Evolutionary conservation across 208 protist species (phyloP).

Genomic region (Acanthamoeba castellanii): DNA sequence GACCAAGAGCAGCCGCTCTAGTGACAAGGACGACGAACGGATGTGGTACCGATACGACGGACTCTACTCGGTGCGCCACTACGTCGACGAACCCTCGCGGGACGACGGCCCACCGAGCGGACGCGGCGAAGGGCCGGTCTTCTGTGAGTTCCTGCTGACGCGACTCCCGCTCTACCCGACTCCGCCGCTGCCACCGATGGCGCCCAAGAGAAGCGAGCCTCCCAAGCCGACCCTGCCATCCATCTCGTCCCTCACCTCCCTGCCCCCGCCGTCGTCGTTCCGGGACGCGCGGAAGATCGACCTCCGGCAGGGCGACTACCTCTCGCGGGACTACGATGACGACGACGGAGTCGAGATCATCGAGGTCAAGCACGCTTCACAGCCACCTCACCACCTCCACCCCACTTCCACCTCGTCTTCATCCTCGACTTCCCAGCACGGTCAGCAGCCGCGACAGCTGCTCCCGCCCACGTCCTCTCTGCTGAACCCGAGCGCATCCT

Average conservation of each 20-base stretch:
- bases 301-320: background rate
- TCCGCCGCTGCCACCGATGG: background rate
- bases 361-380: slow-evolving; percentile 12
- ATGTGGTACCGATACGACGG: slow-evolving; percentile 67
- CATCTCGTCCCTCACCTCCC: slow-evolving; percentile 46
- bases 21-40: slow-evolving; percentile 10
- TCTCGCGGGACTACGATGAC: background rate
- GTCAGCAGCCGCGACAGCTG: background rate
- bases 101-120: background rate
- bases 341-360: slow-evolving; percentile 21
- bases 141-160: slow-evolving; percentile 48
- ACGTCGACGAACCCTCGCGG: background rate
- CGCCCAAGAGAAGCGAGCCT: background rate
- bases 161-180: background rate
- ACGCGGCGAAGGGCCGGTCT: background rate
- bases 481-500: background rate
- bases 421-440: background rate
- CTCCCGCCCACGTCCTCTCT: slow-evolving; percentile 1
- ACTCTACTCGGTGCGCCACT: slow-evolving; percentile 40
- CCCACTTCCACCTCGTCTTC: background rate
- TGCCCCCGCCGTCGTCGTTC: slow-evolving; percentile 5
- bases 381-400: background rate
- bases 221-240: slow-evolving; percentile 47
- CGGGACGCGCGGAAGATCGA: slow-evolving; percentile 2
- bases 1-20: slow-evolving; percentile 25